Evolutionary conservation across 1,139 yeast genomes (phyloP).

Genomic region (Sugiyamaella grinbergsii): DNA sequence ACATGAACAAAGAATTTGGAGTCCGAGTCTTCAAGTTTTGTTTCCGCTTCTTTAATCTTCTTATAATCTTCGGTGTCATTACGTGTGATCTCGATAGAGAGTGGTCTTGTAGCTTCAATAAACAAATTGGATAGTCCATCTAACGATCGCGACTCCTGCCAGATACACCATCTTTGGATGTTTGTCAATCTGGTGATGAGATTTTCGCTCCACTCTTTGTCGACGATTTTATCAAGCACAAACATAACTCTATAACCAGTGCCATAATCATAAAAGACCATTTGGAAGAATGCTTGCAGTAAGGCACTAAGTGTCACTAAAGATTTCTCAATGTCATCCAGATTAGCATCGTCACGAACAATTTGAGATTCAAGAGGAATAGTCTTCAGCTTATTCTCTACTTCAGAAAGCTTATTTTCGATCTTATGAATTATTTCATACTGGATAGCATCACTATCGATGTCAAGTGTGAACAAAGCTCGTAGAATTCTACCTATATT

Average conservation of each 20-base stretch:
- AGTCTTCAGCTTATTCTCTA: constrained; percentile 23
- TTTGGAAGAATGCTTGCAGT: constrained; percentile 35
- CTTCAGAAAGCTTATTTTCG: constrained; percentile 14
- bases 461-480: constrained; percentile 38
- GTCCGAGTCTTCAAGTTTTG: constrained; percentile 24
- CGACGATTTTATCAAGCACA: constrained; percentile 33
- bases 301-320: constrained; percentile 31
- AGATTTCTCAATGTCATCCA: constrained; percentile 28
- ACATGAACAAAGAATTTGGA: constrained; percentile 30
- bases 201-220: constrained; percentile 12
- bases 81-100: constrained; percentile 30
- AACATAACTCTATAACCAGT: constrained; percentile 38
- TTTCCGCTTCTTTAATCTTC: constrained; percentile 36
- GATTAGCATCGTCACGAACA: constrained; percentile 20
- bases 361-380: constrained; percentile 16
- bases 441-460: constrained; percentile 34
- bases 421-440: constrained; percentile 24
- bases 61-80: constrained; percentile 34
- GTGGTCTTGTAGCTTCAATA: constrained; percentile 34
- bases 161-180: constrained; percentile 35
- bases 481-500: constrained; percentile 35
- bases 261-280: constrained; percentile 38
- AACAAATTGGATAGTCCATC: constrained; percentile 26
- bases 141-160: constrained; percentile 35
- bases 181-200: constrained; percentile 30